Evolutionary conservation across 116 monocot species (phyloP).

Genomic region (Papilionanthe hybrid): DNA sequence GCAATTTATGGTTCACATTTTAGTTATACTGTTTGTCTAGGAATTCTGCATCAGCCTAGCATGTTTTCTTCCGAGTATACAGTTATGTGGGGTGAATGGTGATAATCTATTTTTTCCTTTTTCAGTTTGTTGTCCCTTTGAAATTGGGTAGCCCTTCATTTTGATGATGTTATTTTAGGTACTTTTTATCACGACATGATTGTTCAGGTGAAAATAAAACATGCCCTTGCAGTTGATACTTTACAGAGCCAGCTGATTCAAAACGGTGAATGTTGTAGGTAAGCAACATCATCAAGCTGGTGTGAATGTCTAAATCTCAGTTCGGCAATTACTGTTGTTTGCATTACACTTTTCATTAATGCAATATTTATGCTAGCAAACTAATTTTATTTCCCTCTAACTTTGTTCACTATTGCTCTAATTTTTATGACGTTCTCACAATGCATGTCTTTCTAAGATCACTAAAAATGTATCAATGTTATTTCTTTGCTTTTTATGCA

Average conservation of each 20-base stretch:
- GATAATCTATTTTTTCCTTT: background rate
- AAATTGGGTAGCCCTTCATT: background rate
- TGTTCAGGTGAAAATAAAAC: conserved; percentile 66
- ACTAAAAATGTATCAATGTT: no score
- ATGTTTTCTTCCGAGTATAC: background rate
- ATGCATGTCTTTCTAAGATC: no score
- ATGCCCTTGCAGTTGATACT: conserved; percentile 58
- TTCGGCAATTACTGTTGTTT: background rate
- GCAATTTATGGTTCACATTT: background rate
- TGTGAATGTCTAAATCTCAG: background rate
- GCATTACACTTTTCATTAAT: background rate
- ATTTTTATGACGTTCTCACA: no score
- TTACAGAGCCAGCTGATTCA: conserved; percentile 57
- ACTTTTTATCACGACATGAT: background rate
- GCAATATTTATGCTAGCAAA: no score
- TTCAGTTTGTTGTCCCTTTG: background rate
- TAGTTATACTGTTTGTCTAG: background rate
- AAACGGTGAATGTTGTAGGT: conserved; percentile 82
- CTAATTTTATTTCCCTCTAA: no score
- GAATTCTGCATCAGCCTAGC: background rate
- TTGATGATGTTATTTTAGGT: background rate
- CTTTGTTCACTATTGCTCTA: no score
- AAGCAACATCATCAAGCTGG: conserved; percentile 1
- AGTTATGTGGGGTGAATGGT: background rate
- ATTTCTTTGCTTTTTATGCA: no score